A percentile compares a stretch with the other conserved stretches of the same genome.
These are phyloP conservation scores for Suillus placidus DNA, from an alignment of 768 basidiomycete species.

Conservation along the genomic window DNA sequence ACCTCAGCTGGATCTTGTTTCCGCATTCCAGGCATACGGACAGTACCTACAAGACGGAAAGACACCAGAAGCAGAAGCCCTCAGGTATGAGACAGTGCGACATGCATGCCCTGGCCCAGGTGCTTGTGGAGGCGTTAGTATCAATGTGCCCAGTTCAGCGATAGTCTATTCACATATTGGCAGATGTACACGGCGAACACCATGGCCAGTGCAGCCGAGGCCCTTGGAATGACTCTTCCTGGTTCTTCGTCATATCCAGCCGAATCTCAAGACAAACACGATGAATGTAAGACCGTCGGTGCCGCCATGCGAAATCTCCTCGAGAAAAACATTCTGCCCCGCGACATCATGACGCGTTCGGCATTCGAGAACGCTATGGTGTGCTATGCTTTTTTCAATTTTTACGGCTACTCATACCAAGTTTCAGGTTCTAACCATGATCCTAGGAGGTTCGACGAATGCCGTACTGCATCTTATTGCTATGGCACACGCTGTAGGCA, in stretches of 20 bases:
- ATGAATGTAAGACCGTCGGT: conserved; percentile 83
- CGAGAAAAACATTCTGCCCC: conserved; percentile 88
- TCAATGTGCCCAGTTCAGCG: conserved; percentile 2
- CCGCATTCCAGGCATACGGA: conserved; percentile 97
- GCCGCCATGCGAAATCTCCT: conserved; percentile 83
- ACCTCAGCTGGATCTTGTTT: conserved; percentile 92
- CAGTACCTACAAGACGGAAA: conserved; percentile 90
- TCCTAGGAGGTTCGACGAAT: conserved; percentile 97
- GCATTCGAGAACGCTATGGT: conserved; percentile 99
- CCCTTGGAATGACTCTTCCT: conserved; percentile 93
- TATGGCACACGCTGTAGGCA: conserved; percentile 93
- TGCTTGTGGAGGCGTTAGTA: conserved; percentile 92
- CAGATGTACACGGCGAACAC: conserved; percentile 99
- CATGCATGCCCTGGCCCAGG: conserved; percentile 98
- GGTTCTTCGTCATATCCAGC: conserved; percentile 98
- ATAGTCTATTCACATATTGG: conserved; percentile 10
- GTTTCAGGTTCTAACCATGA: conserved; percentile 87
- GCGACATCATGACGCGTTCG: conserved; percentile 94
- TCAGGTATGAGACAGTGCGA: conserved; percentile 84
- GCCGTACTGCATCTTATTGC: conserved; percentile 97
- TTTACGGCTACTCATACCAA: background rate
- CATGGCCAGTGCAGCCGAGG: conserved; percentile 96
- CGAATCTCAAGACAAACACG: conserved; percentile 83
- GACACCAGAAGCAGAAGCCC: conserved; percentile 79
- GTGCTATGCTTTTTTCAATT: conserved; percentile 18